phyloP scores from a whole-genome alignment of 2,329 filamentous ascomycete genomes.

The Botrytis sinoallii region DNA sequence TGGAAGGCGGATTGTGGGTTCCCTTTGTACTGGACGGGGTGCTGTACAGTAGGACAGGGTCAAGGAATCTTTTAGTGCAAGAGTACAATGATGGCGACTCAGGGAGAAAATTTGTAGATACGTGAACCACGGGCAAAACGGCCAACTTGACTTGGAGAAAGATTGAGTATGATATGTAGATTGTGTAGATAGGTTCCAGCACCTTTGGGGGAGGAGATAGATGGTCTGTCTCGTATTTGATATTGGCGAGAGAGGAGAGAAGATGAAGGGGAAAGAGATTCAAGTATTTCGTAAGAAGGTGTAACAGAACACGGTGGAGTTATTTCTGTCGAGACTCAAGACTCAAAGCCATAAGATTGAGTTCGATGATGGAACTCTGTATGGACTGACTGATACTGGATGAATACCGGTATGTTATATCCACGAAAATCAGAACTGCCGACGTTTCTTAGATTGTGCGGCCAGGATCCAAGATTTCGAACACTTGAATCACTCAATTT shows the following conservation, averaged over 20 bases:
- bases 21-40: background rate
- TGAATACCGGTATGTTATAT: background rate
- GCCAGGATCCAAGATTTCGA: background rate
- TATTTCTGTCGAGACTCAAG: background rate
- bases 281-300: background rate
- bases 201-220: background rate
- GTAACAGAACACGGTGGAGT: background rate
- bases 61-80: background rate
- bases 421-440: background rate
- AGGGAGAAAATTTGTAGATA: background rate
- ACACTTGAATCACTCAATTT: background rate
- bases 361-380: background rate
- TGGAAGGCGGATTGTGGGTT: constrained; percentile 13
- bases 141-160: background rate
- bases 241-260: background rate
- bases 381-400: background rate
- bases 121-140: background rate
- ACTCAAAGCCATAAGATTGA: background rate
- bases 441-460: background rate
- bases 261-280: background rate
- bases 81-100: background rate
- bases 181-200: background rate
- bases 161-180: background rate
- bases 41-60: constrained; percentile 8
- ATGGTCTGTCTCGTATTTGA: background rate